Conservation (phyloP, 177 flowering plant species). For the Telopea speciosissima region DNA sequence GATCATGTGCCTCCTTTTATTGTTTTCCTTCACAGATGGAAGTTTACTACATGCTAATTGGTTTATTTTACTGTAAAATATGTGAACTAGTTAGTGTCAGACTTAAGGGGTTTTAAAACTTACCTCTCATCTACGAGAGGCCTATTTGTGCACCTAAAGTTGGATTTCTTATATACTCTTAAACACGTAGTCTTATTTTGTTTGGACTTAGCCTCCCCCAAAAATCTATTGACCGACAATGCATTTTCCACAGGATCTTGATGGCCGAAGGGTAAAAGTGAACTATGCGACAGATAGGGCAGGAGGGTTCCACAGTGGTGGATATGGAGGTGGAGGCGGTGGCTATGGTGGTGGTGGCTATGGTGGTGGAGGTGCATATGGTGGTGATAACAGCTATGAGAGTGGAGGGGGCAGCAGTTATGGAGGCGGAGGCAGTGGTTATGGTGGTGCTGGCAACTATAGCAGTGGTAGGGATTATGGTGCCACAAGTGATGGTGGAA, state of each 20-base stretch:
- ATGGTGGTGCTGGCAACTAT: conserved; percentile 6
- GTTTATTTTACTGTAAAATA: too few relatives aligned
- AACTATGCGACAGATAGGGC: conserved; percentile 52
- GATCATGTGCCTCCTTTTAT: too few relatives aligned
- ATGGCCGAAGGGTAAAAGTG: conserved; percentile 62
- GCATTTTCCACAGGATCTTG: conserved; percentile 42
- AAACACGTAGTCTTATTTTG: too few relatives aligned
- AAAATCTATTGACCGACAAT: not conserved
- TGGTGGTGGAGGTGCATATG: conserved; percentile 4
- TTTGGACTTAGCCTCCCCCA: too few relatives aligned
- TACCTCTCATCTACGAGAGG: too few relatives aligned
- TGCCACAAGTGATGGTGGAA: conserved; percentile 9
- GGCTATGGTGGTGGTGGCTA: conserved; percentile 6
- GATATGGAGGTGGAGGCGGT: conserved; percentile 14
- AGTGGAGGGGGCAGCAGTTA: conserved; percentile 12
- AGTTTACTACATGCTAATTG: too few relatives aligned
- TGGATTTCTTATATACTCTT: too few relatives aligned
- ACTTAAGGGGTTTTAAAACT: too few relatives aligned
- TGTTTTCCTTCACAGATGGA: too few relatives aligned
- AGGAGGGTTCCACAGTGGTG: conserved; percentile 17
- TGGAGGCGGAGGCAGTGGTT: conserved; percentile 1
- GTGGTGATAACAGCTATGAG: conserved; percentile 6
- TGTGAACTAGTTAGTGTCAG: too few relatives aligned
- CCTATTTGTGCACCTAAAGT: too few relatives aligned
- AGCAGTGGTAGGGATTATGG: conserved; percentile 6